Base-by-base conservation (phyloP, 2,329 filamentous ascomycete genomes). In the Beauveria medogensis region DNA sequence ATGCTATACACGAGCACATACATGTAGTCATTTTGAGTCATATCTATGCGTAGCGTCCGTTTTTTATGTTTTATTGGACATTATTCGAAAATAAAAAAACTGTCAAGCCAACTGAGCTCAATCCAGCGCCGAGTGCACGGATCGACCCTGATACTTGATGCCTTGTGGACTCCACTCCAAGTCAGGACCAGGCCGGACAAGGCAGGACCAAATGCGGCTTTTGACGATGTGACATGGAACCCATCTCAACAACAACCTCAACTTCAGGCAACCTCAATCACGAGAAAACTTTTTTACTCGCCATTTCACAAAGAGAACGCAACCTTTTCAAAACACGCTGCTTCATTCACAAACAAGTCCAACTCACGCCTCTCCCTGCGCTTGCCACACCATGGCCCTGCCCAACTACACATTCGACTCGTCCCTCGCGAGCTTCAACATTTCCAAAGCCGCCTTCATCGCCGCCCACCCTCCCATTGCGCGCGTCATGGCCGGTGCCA, bases 191-290 rank as follows among this genome's bases (percentile, higher is more conserved):
- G 26, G 40, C 16, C 34, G 16, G 26, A 20, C 26, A 30, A 50
- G 26, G 40, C 16, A 50, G 16, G 43, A 12, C 37, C 28, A n/a
- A 50, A 6, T n/a, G 7, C 47, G 47, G 50, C 50, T 18, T 28
- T 16, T 37, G 30, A 22, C 18, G 34, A 54, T 24, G 30, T 41
- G 30, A 40, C 8, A 26, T 37, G 55, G 55, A 34, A 34, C 46
- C 9, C 55, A 40, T 50, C 6, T 8, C n/a, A 20, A 67, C 67
- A 7, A 71, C 20, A 22, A 71, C 64, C 30, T 64, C 63, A 24
- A 52, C 62, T 40, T 62, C 58, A 58, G 37, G 47, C 55, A 58
- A 37, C 34, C 18, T 2, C 18, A 43, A 50, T 58, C 14, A 9
- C 9, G 47, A 18, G 8, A 16, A 26, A 41, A 20, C n/a, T 24